Percentiles rank a stretch among this genome's conserved stretches.
Conservation (phyloP, 129 eudicot species). For the Helianthus tuberosus region DNA sequence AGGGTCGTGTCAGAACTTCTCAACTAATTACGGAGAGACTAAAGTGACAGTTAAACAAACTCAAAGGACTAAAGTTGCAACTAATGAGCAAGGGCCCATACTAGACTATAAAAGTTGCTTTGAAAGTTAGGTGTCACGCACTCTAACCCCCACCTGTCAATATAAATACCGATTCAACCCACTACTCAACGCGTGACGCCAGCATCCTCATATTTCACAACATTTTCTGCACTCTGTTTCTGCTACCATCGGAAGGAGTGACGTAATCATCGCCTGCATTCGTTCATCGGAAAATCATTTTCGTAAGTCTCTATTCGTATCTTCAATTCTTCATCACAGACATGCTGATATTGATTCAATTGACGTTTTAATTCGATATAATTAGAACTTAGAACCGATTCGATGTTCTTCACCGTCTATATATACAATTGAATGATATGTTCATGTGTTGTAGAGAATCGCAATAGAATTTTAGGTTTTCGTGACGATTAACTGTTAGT, state of each 20-base stretch:
- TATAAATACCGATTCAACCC: conserved; percentile 12
- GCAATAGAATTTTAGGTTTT: background rate
- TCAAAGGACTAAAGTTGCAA: too few relatives aligned
- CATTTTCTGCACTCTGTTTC: background rate
- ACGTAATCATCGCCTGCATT: conserved; percentile 1
- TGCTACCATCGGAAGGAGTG: background rate
- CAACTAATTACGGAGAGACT: too few relatives aligned
- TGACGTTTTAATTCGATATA: background rate
- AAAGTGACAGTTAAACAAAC: too few relatives aligned
- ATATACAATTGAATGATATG: background rate
- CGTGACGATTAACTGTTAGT: background rate
- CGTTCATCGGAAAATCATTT: background rate
- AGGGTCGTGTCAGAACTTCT: too few relatives aligned
- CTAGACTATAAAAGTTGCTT: too few relatives aligned
- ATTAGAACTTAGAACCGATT: background rate
- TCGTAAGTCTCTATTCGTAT: conserved; percentile 30
- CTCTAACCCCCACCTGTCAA: background rate
- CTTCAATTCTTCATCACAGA: background rate
- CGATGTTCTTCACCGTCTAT: background rate
- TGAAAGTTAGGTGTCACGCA: background rate
- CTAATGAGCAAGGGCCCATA: too few relatives aligned
- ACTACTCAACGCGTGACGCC: conserved; percentile 13
- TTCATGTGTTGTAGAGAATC: background rate
- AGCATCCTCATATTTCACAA: background rate
- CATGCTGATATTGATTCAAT: background rate